These are phyloP conservation scores for Talaromyces ruber DNA, from an alignment of 495 filamentous ascomycete genomes.

Conservation along the genomic window DNA sequence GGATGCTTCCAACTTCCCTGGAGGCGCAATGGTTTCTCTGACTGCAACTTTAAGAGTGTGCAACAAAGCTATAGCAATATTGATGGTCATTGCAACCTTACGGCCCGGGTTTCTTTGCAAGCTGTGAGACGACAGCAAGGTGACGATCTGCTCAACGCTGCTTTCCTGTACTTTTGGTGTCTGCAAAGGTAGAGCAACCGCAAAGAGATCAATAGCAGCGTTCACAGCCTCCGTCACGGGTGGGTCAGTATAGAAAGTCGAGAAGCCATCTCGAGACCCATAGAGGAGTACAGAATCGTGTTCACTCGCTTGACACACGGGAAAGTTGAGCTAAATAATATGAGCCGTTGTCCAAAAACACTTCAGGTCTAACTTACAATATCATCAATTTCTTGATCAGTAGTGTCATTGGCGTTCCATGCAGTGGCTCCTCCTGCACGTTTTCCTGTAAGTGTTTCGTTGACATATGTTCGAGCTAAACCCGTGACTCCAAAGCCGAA, in stretches of 20 bases:
- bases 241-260: conserved; percentile 58
- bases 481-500: conserved; percentile 89
- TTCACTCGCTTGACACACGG: conserved; percentile 75
- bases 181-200: conserved; percentile 79
- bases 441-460: conserved; percentile 62
- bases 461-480: conserved; percentile 67
- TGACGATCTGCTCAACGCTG: conserved; percentile 84
- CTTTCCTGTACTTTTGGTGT: conserved; percentile 90
- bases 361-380: conserved; percentile 34
- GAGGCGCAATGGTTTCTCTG: conserved; percentile 62
- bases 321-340: conserved; percentile 46
- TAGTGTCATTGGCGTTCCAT: conserved; percentile 53
- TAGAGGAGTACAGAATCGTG: conserved; percentile 85
- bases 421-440: conserved; percentile 47
- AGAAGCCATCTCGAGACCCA: conserved; percentile 37
- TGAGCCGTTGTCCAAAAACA: conserved; percentile 4
- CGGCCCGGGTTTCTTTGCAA: conserved; percentile 82
- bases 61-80: conserved; percentile 75
- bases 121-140: conserved; percentile 67
- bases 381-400: conserved; percentile 63
- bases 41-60: conserved; percentile 74
- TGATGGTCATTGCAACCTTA: conserved; percentile 83
- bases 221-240: conserved; percentile 91
- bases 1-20: conserved; percentile 64
- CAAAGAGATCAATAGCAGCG: conserved; percentile 85